Conservation (phyloP, 176 grass and related monocot species). For the Oryza longistaminata region DNA sequence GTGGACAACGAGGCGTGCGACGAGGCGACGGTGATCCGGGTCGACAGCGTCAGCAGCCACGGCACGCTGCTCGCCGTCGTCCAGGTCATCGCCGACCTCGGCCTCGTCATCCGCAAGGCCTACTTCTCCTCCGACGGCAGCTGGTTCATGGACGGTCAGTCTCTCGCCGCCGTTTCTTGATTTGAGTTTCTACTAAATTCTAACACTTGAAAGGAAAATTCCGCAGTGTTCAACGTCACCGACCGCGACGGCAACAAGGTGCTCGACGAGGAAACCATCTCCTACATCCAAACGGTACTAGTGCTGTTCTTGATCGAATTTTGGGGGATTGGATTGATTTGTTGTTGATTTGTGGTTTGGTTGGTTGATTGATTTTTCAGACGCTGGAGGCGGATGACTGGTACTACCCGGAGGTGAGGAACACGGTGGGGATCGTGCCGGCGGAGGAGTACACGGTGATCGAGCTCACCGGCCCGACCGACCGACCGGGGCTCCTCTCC, state of each 20-base stretch:
- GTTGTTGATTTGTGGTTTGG: neutral
- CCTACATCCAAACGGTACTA: conserved; percentile 74
- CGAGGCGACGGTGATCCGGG: conserved; percentile 71
- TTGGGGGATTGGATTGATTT: neutral
- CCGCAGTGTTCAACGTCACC: conserved; percentile 80
- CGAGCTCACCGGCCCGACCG: conserved; percentile 73
- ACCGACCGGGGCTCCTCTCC: conserved; percentile 78
- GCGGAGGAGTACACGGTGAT: conserved; percentile 68
- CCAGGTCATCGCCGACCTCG: conserved; percentile 88
- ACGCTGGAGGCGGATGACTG: conserved; percentile 71
- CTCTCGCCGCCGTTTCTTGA: no score
- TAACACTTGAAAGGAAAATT: no score
- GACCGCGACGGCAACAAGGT: conserved; percentile 75
- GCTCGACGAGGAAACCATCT: conserved; percentile 52
- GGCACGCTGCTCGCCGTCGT: conserved; percentile 80
- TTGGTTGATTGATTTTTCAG: conserved; percentile 18
- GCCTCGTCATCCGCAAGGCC: conserved; percentile 77
- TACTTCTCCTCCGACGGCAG: conserved; percentile 88
- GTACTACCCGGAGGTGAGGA: conserved; percentile 56
- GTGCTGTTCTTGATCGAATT: neutral
- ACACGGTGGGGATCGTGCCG: conserved; percentile 61
- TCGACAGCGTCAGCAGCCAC: conserved; percentile 82
- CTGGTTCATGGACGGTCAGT: conserved; percentile 95
- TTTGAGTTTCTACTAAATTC: neutral
- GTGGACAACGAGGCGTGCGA: conserved; percentile 76